Base-by-base conservation (phyloP, 352 stramenopile species). In the Pythium sp. region DNA sequence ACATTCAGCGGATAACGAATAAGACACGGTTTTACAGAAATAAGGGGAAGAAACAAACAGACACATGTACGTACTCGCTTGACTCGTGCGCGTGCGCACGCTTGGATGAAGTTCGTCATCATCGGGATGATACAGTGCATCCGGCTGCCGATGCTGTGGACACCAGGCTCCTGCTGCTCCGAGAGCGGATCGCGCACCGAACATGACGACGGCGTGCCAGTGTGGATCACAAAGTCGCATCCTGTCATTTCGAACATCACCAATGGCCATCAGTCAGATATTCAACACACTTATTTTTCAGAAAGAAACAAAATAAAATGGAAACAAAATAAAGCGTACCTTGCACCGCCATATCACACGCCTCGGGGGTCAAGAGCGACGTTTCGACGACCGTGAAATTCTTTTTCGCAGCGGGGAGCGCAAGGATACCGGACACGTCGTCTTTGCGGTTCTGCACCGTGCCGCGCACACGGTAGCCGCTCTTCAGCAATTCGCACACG, bases 91-190 rank as follows among this genome's bases (percentile, higher is more conserved):
- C 89, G 84, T 15, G 88, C 86, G 66, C 89, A 96, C 0, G 89
- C 87, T 62, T 94, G 87, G 66, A 96, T 94, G 62, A 96, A 96
- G 72, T 96, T 96, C 14, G 87, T 95, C 89, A 96, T 96, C 87
- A 96, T 96, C 14, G 89, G 89, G 36, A 96, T 94, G 74, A 96
- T 96, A 55, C 87, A 95, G 77, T 96, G 89, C 85, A 96, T 94
- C 28, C 89, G 87, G 64, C 89, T 96, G 55, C 89, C 89, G 70
- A 96, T 93, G 62, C 87, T 95, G 64, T 96, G 88, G 24, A 96
- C 89, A 2, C 87, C 89, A 1, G 89, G 89, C 67, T 96, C 89
- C 22, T 89, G 78, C 46, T 91, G 85, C 69, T 96, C 89, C 26
- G 89, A 95, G 14, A 94, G 69, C 34, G 89, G 89, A 54, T 96